Conservation (phyloP, 2,329 filamentous ascomycete genomes). For the Alternaria triticina region DNA sequence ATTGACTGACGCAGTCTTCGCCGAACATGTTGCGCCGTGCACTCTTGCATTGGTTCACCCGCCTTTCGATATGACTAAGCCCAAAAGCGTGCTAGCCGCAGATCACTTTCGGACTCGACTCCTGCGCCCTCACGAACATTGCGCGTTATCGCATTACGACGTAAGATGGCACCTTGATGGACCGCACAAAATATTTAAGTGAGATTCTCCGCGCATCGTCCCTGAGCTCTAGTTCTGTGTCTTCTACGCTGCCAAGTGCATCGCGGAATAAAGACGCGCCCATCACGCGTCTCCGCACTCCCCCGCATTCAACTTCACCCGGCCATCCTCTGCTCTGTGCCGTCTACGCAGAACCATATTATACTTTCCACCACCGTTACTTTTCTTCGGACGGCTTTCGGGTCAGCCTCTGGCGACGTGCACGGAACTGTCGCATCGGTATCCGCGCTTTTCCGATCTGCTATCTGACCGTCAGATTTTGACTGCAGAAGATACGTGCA, state of each 20-base stretch:
- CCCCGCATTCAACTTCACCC: slow-evolving; percentile 8
- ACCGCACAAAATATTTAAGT: not conserved
- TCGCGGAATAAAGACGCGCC: not conserved
- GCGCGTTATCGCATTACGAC: not conserved
- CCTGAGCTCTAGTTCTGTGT: not conserved
- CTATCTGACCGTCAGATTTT: not conserved
- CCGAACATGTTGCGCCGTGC: slow-evolving; percentile 14
- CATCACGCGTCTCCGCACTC: slow-evolving; percentile 2
- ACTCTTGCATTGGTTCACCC: slow-evolving; percentile 8
- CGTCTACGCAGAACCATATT: not conserved
- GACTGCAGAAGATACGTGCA: slow-evolving; percentile 1
- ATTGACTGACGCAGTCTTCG: slow-evolving; percentile 15
- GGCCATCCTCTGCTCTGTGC: slow-evolving; percentile 10
- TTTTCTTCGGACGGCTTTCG: not conserved
- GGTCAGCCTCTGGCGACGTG: not conserved
- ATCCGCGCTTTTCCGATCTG: not conserved
- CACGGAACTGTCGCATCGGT: not conserved
- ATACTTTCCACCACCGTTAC: not conserved
- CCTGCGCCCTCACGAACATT: not conserved
- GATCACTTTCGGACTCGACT: not conserved
- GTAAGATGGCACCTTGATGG: not conserved
- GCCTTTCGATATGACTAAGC: slow-evolving; percentile 8
- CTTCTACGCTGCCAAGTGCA: not conserved
- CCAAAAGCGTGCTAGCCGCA: slow-evolving; percentile 9
- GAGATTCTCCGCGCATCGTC: not conserved